Evolutionary conservation across 805 yeast genomes (phyloP), one percentile per base, ranked within the genome.

Genomic region (Hanseniaspora osmophila): DNA sequence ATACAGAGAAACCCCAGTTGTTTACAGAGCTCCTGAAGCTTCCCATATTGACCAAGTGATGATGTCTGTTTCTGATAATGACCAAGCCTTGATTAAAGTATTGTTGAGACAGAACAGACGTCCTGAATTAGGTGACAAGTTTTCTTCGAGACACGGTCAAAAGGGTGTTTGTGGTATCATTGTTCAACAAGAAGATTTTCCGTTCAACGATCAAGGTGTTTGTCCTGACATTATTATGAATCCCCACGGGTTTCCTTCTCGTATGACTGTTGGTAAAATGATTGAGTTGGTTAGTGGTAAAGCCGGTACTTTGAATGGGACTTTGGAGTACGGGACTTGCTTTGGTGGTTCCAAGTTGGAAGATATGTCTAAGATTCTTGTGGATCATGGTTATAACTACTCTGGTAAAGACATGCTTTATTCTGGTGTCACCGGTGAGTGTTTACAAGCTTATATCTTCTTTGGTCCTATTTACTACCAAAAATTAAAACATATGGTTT

Each of bases 191-290:
- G 97, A 90, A 55, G 98, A 90, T 58, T 72, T 90, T 73, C 98
- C 98, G 12, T 90, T 90, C 65, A 85, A 80, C 59, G 97, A 92
- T 55, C 75, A 79, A 48, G 98, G 98, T 60, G 75, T 92, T 22
- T 70, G 77, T 2, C 98, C 98, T 0, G 98, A 90, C 67, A 88
- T 90, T 52, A 90, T 90, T 58, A 90, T 90, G 96, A 90, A 90
- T 60, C 98, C 98, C 1, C 98, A 90, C 63, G 98, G 96, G 69
- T 92, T 90, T 80, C 98, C 98, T 51, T 90, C 97, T 33, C 94
- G 98, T 75, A 92, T 92, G 98, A 92, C 98, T 37, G 97, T 92
- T 16, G 98, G 98, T 48, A 92, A 92, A 65, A 90, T 92, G 97
- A 78, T 92, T 53, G 98, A 92, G 64, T 71, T 90, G 50, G 83